Evolutionary conservation across 495 filamentous ascomycete genomes (phyloP).

Genomic region (Annulohypoxylon maeteangense): DNA sequence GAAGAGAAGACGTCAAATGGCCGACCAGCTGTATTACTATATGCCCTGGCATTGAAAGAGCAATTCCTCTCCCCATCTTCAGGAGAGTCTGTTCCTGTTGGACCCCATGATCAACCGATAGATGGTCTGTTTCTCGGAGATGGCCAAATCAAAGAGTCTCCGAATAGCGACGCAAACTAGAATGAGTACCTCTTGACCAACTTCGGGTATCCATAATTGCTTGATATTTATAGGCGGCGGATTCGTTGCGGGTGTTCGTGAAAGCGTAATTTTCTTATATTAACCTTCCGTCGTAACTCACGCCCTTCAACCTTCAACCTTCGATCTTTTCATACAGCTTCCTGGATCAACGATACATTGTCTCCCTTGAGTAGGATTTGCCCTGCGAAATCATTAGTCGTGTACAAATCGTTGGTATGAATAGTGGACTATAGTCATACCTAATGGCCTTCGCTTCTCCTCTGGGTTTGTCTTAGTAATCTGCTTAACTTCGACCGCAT

Average conservation of each 20-base stretch:
- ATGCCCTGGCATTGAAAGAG: slow-evolving; percentile 86
- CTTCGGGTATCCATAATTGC: slow-evolving; percentile 18
- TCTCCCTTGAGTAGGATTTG: slow-evolving; percentile 98
- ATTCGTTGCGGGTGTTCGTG: slow-evolving; percentile 3
- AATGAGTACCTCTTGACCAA: slow-evolving; percentile 34
- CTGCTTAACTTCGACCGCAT: slow-evolving; percentile 91
- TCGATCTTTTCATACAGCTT: slow-evolving; percentile 44
- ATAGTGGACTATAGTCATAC: slow-evolving; percentile 61
- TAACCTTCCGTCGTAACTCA: slow-evolving; percentile 4
- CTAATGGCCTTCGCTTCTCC: slow-evolving; percentile 81
- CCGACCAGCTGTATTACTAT: slow-evolving; percentile 69
- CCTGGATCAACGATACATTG: slow-evolving; percentile 93
- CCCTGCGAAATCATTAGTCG: slow-evolving; percentile 65
- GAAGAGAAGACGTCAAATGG: slow-evolving; percentile 63
- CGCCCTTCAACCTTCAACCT: slow-evolving; percentile 1
- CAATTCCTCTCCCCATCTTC: slow-evolving; percentile 75
- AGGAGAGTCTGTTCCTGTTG: slow-evolving; percentile 68
- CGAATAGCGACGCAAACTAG: slow-evolving; percentile 37
- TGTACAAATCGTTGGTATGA: background rate
- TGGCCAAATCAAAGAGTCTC: slow-evolving; percentile 56
- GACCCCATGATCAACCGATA: slow-evolving; percentile 60
- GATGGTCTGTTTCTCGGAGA: slow-evolving; percentile 59
- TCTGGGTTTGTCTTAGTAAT: slow-evolving; percentile 78
- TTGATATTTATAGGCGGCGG: slow-evolving; percentile 19
- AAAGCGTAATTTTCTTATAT: slow-evolving; percentile 14